Percentiles rank a stretch among this genome's conserved stretches.
Evolutionary conservation across 2,329 filamentous ascomycete species (phyloP).

Genomic region (Colletotrichum sublineola): DNA sequence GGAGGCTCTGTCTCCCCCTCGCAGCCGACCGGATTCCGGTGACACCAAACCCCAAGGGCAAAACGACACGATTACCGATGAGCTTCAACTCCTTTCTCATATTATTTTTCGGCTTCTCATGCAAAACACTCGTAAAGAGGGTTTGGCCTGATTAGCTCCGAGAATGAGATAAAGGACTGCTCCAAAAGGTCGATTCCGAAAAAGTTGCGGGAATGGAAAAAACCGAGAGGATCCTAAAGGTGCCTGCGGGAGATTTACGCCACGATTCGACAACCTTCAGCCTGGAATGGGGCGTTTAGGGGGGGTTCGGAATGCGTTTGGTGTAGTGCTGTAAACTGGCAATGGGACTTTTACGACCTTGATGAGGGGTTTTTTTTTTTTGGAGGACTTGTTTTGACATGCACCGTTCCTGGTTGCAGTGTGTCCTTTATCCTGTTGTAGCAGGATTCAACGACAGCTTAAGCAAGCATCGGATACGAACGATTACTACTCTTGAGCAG

Average conservation of each 20-base stretch:
- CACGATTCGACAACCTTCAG: neutral
- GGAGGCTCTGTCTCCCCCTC: constrained; percentile 48
- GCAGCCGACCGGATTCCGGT: constrained; percentile 38
- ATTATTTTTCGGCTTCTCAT: neutral
- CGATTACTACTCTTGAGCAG: constrained; percentile 12
- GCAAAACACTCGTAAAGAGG: constrained; percentile 18
- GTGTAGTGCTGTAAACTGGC: constrained; percentile 25
- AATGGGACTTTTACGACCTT: constrained; percentile 30
- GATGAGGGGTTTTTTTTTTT: constrained; percentile 3
- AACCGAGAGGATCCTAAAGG: constrained; percentile 31
- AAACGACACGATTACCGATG: constrained; percentile 22
- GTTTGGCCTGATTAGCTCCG: neutral
- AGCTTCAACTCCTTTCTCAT: neutral
- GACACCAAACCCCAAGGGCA: constrained; percentile 6
- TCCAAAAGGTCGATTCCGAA: constrained; percentile 29
- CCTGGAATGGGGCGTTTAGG: neutral
- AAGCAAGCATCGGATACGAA: constrained; percentile 7
- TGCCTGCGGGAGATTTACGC: constrained; percentile 32
- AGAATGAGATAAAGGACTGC: neutral
- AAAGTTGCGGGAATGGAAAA: neutral
- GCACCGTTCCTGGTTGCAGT: neutral
- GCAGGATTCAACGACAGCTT: constrained; percentile 4
- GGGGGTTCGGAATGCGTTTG: neutral
- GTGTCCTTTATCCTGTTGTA: neutral
- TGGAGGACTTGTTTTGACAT: constrained; percentile 15